phyloP scores from a whole-genome alignment of 2,329 filamentous ascomycete genomes.

The Stemphylium lycopersici region DNA sequence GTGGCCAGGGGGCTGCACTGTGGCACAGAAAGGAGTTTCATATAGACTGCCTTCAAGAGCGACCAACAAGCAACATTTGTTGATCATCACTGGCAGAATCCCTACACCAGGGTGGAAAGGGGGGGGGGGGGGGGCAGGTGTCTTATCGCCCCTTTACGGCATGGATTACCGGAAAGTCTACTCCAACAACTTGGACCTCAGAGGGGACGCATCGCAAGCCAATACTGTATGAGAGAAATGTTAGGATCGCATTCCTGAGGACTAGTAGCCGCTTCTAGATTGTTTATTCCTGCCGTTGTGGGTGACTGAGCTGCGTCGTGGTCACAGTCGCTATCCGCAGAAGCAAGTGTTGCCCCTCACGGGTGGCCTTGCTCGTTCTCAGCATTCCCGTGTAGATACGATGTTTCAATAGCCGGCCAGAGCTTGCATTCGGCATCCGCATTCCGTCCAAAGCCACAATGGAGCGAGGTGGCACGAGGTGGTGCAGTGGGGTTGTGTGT shows the following conservation, averaged over 20 bases:
- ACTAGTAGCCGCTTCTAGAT: constrained; percentile 20
- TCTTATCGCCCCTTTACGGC: background rate
- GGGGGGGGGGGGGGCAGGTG: background rate
- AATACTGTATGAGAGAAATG: background rate
- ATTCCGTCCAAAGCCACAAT: constrained; percentile 16
- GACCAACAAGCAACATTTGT: background rate
- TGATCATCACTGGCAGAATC: background rate
- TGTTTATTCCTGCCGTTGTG: background rate
- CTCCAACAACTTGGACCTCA: background rate
- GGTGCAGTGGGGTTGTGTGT: constrained; percentile 24
- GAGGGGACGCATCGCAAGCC: background rate
- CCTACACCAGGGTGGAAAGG: background rate
- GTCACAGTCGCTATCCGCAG: background rate
- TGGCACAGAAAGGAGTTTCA: constrained; percentile 15
- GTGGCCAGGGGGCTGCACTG: background rate
- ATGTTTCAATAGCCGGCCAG: constrained; percentile 15
- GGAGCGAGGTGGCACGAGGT: constrained; percentile 26
- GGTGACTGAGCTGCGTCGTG: background rate
- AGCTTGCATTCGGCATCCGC: constrained; percentile 8
- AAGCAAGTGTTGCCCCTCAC: background rate
- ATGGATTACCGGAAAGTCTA: background rate
- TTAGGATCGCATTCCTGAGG: constrained; percentile 6
- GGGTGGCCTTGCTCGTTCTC: constrained; percentile 16
- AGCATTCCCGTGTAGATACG: constrained; percentile 6
- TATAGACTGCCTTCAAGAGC: background rate